Evolutionary conservation across 2,329 filamentous ascomycete genomes (phyloP).

Genomic region (Curvularia sp.): DNA sequence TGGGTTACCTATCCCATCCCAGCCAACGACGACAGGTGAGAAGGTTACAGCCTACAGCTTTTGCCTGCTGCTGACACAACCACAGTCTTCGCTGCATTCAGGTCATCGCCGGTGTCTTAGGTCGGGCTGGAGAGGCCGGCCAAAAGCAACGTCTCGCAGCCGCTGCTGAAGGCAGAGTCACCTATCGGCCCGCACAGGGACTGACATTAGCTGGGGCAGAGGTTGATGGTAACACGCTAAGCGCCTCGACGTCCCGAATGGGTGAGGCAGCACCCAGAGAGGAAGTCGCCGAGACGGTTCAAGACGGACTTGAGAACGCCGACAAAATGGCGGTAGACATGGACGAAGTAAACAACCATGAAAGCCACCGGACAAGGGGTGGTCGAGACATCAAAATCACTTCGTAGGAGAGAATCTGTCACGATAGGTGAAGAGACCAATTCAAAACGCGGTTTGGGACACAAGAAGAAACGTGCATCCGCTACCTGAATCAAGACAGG

Average conservation of each 20-base stretch:
- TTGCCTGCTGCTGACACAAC: constrained; percentile 14
- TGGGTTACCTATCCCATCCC: constrained; percentile 97
- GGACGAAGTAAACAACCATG: constrained; percentile 36
- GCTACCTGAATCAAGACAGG: background rate
- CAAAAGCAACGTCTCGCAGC: constrained; percentile 70
- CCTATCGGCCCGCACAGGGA: constrained; percentile 57
- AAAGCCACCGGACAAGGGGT: constrained; percentile 34
- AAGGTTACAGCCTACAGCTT: constrained; percentile 6
- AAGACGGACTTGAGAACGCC: constrained; percentile 19
- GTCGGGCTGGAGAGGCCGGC: constrained; percentile 81
- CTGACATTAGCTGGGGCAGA: constrained; percentile 31
- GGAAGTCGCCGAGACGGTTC: constrained; percentile 1
- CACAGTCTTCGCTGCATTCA: constrained; percentile 80
- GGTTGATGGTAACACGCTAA: constrained; percentile 9
- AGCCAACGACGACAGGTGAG: constrained; percentile 91
- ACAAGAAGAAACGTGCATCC: background rate
- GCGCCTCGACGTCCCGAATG: constrained; percentile 7
- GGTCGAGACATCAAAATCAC: constrained; percentile 31
- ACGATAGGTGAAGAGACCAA: background rate
- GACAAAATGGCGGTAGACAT: constrained; percentile 31
- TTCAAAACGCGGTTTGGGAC: background rate
- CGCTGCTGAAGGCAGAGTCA: constrained; percentile 68
- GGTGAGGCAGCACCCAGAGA: constrained; percentile 3
- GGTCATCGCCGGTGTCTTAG: constrained; percentile 84
- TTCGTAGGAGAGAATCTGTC: constrained; percentile 16